These are phyloP conservation scores for Acrocalymma vagum DNA, from an alignment of 2,329 filamentous ascomycete species.

Conservation along the genomic window DNA sequence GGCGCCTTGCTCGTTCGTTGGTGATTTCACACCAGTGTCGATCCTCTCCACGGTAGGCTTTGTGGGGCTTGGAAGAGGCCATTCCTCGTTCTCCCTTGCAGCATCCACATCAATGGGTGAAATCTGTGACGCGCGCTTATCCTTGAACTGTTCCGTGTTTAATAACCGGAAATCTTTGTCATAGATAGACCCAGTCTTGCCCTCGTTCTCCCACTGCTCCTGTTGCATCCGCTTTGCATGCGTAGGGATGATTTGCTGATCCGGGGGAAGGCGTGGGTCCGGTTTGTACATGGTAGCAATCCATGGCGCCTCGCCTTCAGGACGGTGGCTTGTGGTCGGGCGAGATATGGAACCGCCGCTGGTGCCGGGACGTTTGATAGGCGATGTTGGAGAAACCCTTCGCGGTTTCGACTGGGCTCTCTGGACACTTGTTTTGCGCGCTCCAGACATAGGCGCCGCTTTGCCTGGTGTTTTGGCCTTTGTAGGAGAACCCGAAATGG, in stretches of 20 bases:
- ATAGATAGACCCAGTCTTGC: constrained; percentile 83
- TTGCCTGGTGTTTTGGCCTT: constrained; percentile 53
- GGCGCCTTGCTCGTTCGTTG: constrained; percentile 51
- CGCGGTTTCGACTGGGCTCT: constrained; percentile 46
- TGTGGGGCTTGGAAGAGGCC: constrained; percentile 45
- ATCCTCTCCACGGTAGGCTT: constrained; percentile 34
- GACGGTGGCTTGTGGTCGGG: constrained; percentile 72
- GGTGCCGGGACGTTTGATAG: constrained; percentile 67
- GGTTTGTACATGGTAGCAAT: constrained; percentile 94
- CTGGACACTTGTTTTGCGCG: constrained; percentile 39
- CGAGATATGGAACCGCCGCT: constrained; percentile 62
- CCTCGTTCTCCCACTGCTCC: constrained; percentile 94
- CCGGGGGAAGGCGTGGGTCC: constrained; percentile 89
- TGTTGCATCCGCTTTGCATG: constrained; percentile 91
- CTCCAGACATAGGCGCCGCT: constrained; percentile 41
- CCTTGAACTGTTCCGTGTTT: constrained; percentile 66
- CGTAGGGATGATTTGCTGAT: constrained; percentile 94
- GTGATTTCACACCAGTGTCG: constrained; percentile 35
- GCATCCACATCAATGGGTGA: constrained; percentile 39
- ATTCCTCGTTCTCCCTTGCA: constrained; percentile 34
- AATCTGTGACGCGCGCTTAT: constrained; percentile 42
- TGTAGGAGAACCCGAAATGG: constrained; percentile 39
- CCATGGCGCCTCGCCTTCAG: constrained; percentile 96
- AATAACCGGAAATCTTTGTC: constrained; percentile 88
- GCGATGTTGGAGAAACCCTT: constrained; percentile 35